Base-by-base conservation (phyloP, 495 filamentous ascomycete species). In the Massariosphaeria phaeospora region DNA sequence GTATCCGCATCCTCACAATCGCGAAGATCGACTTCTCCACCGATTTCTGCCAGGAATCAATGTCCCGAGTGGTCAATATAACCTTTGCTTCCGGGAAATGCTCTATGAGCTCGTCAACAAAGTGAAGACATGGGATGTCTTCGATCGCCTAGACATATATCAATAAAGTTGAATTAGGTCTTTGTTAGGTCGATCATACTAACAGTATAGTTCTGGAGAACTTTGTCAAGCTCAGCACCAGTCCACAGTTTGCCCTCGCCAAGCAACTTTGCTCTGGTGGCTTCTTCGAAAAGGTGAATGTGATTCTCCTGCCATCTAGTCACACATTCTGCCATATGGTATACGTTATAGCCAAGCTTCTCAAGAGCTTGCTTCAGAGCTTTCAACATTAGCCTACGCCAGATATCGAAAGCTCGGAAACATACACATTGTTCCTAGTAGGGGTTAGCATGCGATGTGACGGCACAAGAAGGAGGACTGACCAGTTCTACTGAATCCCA, bases 401-500 rank as follows among this genome's bases (percentile, higher is more conserved):
- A 43, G 29, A 4, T 8, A 15, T 33, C 4, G 20, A 11, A 5
- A 20, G 6, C 6, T 15, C 21, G 5, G 4, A 23, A 5, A 21
- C 52, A 6, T 26, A 55, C 52, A 55, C 52, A 55, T 55, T 10
- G 52, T 55, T 27, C 52, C 52, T 55, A 20, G 1, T 6, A 7
- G n/a, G 27, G 1, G 7, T 52, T 15, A 52, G 49, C 18, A 15
- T 15, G 33, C 15, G 21, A 34, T 3, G 33, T 20, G 38, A 11
- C 9, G 27, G 10, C 27, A 3, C 27, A 47, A n/a, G 3, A 24
- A 33, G 18, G 9, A 33, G 13, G 15, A 47, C 43, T 31, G 7
- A 48, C 52, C 52, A 21, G 52, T 55, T n/a, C 52, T 55, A 23
- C 52, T 55, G 3, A 55, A 27, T 2, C 52, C 52, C 10, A 55